phyloP scores from a whole-genome alignment of 2,329 filamentous ascomycete species.

The Trichoderma hamatum region DNA sequence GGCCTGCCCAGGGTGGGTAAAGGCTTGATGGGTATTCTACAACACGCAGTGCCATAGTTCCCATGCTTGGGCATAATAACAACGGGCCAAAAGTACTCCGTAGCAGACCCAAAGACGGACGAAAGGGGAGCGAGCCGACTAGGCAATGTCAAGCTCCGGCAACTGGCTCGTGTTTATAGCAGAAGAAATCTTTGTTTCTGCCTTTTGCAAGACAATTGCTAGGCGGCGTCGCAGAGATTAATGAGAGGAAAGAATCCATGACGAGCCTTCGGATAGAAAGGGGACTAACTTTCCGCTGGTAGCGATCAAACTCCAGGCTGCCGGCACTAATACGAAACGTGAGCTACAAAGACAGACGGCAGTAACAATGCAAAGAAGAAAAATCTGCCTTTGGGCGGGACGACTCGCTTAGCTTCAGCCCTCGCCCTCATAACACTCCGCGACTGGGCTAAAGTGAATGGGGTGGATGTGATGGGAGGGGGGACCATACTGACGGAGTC shows the following conservation, averaged over 20 bases:
- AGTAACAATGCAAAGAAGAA: conserved; percentile 6
- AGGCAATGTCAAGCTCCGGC: conserved; percentile 2
- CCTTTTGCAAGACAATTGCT: not conserved
- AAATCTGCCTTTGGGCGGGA: not conserved
- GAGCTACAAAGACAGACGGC: conserved; percentile 4
- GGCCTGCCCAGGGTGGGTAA: conserved; percentile 15
- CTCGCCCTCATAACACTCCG: conserved; percentile 8
- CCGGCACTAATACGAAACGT: conserved; percentile 11
- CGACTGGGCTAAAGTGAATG: conserved; percentile 8
- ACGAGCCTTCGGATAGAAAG: not conserved
- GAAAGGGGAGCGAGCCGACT: conserved; percentile 8
- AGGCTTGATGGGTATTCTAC: conserved; percentile 13
- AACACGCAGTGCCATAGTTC: conserved; percentile 12
- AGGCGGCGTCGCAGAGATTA: not conserved
- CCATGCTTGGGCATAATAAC: conserved; percentile 13
- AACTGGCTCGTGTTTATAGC: not conserved
- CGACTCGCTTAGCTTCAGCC: conserved; percentile 23
- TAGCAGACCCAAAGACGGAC: conserved; percentile 6
- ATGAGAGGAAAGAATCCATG: not conserved
- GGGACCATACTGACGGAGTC: conserved; percentile 15
- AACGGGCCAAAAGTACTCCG: conserved; percentile 20
- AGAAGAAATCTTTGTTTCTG: not conserved
- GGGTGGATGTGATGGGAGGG: conserved; percentile 13
- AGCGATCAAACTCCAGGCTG: conserved; percentile 4
- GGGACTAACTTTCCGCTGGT: conserved; percentile 6